Conservation (phyloP, 768 basidiomycete species). For the Clitopilus passeckerianus region DNA sequence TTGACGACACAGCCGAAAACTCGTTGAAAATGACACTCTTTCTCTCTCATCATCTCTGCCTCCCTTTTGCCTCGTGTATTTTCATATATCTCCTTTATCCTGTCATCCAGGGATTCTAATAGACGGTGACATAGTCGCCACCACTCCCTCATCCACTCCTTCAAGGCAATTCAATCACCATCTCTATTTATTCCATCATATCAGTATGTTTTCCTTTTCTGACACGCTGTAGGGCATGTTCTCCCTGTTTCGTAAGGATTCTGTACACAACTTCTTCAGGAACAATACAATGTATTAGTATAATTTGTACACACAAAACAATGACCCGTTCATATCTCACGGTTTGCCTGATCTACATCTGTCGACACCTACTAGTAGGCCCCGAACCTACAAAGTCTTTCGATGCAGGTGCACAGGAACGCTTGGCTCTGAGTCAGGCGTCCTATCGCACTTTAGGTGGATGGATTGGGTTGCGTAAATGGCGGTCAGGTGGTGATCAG, state of each 20-base stretch:
- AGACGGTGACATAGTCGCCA: slow-evolving; percentile 17
- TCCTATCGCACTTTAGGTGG: background rate
- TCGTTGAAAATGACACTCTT: background rate
- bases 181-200: background rate
- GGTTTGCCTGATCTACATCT: no score
- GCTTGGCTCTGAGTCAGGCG: background rate
- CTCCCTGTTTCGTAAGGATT: background rate
- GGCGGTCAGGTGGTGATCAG: slow-evolving; percentile 8
- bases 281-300: background rate
- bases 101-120: background rate
- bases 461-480: background rate
- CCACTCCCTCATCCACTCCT: slow-evolving; percentile 14
- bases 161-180: background rate
- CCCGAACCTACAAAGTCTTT: no score
- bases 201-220: background rate
- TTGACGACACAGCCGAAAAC: background rate
- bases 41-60: background rate
- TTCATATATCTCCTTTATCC: background rate
- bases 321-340: no score
- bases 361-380: no score
- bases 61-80: background rate
- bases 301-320: background rate
- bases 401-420: background rate
- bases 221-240: background rate
- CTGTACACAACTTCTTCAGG: background rate